These are phyloP conservation scores for Aaosphaeria arxii DNA, from an alignment of 2,329 filamentous ascomycete species.

Conservation along the genomic window DNA sequence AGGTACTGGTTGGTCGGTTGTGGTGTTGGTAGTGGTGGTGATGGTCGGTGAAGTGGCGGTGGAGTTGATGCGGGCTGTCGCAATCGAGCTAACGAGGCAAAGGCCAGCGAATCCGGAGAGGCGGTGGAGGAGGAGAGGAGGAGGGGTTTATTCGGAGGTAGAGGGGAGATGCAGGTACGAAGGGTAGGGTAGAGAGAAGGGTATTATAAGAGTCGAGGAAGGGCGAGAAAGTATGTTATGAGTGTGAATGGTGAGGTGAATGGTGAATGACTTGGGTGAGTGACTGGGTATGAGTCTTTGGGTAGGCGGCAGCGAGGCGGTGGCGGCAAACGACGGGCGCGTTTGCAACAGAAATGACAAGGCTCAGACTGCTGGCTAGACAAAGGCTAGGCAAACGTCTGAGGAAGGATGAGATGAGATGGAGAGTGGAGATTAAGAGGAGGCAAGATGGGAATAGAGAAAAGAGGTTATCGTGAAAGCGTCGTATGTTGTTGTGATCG, in stretches of 20 bases:
- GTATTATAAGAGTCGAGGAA: conserved; percentile 10
- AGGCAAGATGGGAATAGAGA: conserved; percentile 14
- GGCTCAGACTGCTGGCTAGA: conserved; percentile 13
- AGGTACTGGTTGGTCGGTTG: neutral
- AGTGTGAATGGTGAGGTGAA: conserved; percentile 17
- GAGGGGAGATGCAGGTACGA: conserved; percentile 17
- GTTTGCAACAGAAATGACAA: conserved; percentile 10
- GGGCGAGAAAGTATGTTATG: conserved; percentile 5
- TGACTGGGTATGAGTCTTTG: conserved; percentile 17
- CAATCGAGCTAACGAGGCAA: conserved; percentile 29
- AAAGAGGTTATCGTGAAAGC: conserved; percentile 5
- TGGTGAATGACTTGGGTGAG: conserved; percentile 5
- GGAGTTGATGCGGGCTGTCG: conserved; percentile 19
- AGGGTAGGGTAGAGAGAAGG: neutral
- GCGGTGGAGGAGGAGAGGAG: conserved; percentile 6
- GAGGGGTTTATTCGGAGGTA: conserved; percentile 1
- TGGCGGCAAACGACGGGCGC: conserved; percentile 13
- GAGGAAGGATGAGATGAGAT: conserved; percentile 6
- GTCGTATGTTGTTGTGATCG: neutral
- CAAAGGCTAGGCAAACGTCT: conserved; percentile 8
- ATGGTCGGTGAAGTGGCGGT: conserved; percentile 12
- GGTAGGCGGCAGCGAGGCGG: conserved; percentile 16
- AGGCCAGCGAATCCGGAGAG: conserved; percentile 11
- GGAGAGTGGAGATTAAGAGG: conserved; percentile 7
- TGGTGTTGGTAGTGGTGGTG: conserved; percentile 8